Conservation (phyloP, 129 eudicot species). For the Dittrichia graveolens region DNA sequence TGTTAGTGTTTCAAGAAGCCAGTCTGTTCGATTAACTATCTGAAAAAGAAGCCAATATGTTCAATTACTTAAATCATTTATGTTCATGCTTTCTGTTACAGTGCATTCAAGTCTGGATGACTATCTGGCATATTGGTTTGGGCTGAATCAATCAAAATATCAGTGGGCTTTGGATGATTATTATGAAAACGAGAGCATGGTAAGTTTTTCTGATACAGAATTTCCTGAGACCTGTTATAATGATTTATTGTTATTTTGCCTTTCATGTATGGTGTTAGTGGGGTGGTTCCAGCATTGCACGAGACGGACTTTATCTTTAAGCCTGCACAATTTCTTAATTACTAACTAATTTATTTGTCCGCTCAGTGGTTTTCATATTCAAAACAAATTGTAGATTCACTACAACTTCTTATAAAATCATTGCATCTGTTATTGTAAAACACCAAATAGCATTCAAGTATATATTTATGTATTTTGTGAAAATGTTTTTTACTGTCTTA, state of each 20-base stretch:
- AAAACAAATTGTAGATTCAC: too few species aligned
- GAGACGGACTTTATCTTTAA: background rate
- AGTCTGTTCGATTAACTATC: too few species aligned
- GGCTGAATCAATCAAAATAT: slow-evolving; percentile 89
- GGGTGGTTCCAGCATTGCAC: slow-evolving; percentile 22
- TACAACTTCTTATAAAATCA: too few species aligned
- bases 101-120: slow-evolving; percentile 92
- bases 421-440: too few species aligned
- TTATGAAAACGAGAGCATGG: slow-evolving; percentile 68
- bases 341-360: background rate
- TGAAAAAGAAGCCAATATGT: too few species aligned
- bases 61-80: background rate
- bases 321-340: background rate
- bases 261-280: slow-evolving; percentile 26
- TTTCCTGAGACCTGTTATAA: background rate
- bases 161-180: slow-evolving; percentile 99
- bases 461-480: too few species aligned
- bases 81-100: slow-evolving; percentile 31
- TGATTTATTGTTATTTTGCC: background rate
- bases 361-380: background rate
- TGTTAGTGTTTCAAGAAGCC: background rate
- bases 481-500: too few species aligned
- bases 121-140: slow-evolving; percentile 86
- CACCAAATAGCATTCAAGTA: too few species aligned
- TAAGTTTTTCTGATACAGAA: slow-evolving; percentile 28